phyloP scores from a whole-genome alignment of 805 yeast genomes.

The Saccharomycopsis sp. region DNA sequence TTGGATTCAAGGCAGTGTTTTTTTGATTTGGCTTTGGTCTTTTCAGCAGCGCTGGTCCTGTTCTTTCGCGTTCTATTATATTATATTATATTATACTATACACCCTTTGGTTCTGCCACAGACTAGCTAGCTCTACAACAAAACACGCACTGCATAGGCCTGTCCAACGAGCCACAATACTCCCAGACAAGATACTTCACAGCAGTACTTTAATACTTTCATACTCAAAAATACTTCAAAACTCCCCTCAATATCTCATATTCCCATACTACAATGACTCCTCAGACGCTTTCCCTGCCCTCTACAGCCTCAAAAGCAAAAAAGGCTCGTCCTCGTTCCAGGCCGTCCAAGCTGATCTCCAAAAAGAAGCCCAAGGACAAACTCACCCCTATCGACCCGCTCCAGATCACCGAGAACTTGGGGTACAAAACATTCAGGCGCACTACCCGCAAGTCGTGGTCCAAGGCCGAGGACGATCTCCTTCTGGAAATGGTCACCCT shows the following conservation, averaged over 20 bases:
- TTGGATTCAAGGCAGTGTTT: no score
- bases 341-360: not conserved
- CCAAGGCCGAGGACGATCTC: conserved; percentile 61
- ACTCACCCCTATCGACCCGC: conserved; percentile 31
- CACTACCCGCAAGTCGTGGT: conserved; percentile 64
- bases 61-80: no score
- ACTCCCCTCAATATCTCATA: no score
- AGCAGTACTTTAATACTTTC: no score
- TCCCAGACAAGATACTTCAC: no score
- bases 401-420: conserved; percentile 56
- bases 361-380: conserved; percentile 16
- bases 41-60: not conserved
- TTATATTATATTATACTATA: not conserved
- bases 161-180: no score
- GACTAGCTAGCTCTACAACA: no score
- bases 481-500: conserved; percentile 36
- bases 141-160: no score
- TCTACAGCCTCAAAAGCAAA: not conserved
- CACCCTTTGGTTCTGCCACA: no score
- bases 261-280: not conserved
- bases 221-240: no score
- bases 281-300: not conserved
- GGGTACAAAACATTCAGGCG: conserved; percentile 71
- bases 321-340: not conserved
- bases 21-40: not conserved